Evolutionary conservation across 139 green algal genomes (phyloP).

Genomic region (Coccomyxa sp.): DNA sequence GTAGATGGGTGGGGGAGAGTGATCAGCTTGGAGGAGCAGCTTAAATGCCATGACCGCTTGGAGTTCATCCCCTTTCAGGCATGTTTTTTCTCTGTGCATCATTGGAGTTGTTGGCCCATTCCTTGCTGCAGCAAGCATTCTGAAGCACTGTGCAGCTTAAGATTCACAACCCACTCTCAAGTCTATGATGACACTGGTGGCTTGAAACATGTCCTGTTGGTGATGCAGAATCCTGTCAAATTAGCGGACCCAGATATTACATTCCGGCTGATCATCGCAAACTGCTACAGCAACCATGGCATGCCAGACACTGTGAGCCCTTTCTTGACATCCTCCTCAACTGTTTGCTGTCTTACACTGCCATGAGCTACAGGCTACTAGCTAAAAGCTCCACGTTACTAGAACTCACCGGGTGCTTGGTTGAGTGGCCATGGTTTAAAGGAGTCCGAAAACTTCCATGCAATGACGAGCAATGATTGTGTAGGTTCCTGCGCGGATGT

Average conservation of each 20-base stretch:
- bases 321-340: neutral
- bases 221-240: slow-evolving; percentile 21
- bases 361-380: neutral
- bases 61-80: slow-evolving; percentile 45
- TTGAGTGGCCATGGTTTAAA: neutral
- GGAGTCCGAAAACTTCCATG: neutral
- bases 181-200: too few relatives aligned
- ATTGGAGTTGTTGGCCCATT: neutral
- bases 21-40: slow-evolving; percentile 37
- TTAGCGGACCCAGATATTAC: slow-evolving; percentile 49
- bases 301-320: slow-evolving; percentile 15
- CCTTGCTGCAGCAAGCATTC: neutral
- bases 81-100: neutral
- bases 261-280: slow-evolving; percentile 52
- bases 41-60: slow-evolving; percentile 38
- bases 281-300: slow-evolving; percentile 11
- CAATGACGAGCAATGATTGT: neutral
- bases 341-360: too few relatives aligned
- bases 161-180: too few relatives aligned
- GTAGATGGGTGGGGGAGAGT: slow-evolving; percentile 45
- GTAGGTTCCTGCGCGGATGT: slow-evolving; percentile 52
- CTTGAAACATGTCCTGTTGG: too few relatives aligned
- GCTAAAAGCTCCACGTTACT: neutral
- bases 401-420: neutral
- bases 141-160: too few relatives aligned